These are phyloP conservation scores for Herpetomonas samuelpessoai DNA, from an alignment of 208 protist species.

Conservation along the genomic window DNA sequence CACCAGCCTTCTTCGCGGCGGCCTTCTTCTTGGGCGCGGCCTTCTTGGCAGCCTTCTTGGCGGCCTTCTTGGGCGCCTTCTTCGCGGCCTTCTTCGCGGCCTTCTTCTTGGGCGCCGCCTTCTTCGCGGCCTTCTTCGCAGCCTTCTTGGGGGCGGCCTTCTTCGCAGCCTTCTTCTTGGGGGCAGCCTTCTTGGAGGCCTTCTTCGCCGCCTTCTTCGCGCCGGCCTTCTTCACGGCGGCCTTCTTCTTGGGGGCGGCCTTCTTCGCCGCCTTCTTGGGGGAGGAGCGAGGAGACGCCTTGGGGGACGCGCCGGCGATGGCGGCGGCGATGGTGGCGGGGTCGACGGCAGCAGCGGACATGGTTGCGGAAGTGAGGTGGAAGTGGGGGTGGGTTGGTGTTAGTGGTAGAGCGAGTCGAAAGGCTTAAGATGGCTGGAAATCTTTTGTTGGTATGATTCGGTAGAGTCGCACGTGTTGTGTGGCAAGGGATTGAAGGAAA, in stretches of 20 bases:
- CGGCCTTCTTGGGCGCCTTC: slow-evolving; percentile 26
- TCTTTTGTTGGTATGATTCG: too few species aligned
- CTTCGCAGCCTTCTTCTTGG: neutral
- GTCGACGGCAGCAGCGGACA: too few species aligned
- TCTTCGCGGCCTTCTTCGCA: slow-evolving; percentile 25
- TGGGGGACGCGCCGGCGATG: neutral
- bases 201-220: slow-evolving; percentile 11
- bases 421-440: too few species aligned
- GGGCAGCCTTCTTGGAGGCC: neutral
- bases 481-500: slow-evolving; percentile 1
- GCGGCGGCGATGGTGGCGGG: too few species aligned
- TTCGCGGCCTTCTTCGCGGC: slow-evolving; percentile 21
- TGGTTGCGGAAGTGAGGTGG: neutral
- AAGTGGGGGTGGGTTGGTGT: too few species aligned
- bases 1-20: slow-evolving; percentile 20
- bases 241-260: slow-evolving; percentile 3
- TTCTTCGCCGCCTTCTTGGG: slow-evolving; percentile 18
- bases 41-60: slow-evolving; percentile 30
- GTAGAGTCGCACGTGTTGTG: slow-evolving; percentile 1
- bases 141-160: slow-evolving; percentile 27
- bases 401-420: too few species aligned
- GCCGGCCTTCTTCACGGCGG: slow-evolving; percentile 8
- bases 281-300: neutral
- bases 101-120: slow-evolving; percentile 14
- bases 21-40: slow-evolving; percentile 14